phyloP scores from a whole-genome alignment of 352 stramenopile species.

The Phytophthora chlamydospora region DNA sequence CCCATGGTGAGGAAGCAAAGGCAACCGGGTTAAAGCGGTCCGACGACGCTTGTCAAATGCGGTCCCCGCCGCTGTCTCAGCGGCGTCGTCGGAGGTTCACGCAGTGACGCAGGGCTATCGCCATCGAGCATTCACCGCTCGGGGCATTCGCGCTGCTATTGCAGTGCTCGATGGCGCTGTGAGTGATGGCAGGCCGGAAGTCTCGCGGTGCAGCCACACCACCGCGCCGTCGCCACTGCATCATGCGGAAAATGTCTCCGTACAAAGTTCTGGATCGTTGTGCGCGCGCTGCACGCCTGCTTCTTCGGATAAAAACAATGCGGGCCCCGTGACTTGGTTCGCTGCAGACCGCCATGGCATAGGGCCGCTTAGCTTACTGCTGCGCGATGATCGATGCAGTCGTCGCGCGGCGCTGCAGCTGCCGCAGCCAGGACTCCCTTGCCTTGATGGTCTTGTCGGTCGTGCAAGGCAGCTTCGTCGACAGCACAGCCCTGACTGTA shows the following conservation, averaged over 20 bases:
- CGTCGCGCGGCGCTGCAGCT: slow-evolving; percentile 8
- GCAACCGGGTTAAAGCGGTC: slow-evolving; percentile 19
- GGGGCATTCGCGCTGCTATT: slow-evolving; percentile 1
- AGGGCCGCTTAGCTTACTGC: slow-evolving; percentile 6
- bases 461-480: background rate
- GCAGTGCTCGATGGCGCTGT: background rate
- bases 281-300: slow-evolving; percentile 2
- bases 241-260: background rate
- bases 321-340: background rate
- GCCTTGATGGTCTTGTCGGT: background rate
- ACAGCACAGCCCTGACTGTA: slow-evolving; percentile 4
- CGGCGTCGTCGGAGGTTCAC: background rate
- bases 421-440: background rate
- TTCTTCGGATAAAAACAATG: slow-evolving; percentile 15
- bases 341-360: background rate
- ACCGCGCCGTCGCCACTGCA: no score
- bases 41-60: slow-evolving; percentile 30
- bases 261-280: slow-evolving; percentile 6
- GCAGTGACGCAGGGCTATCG: no score
- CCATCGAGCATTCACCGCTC: slow-evolving; percentile 4
- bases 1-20: slow-evolving; percentile 30
- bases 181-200: background rate
- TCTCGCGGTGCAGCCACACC: no score
- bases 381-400: slow-evolving; percentile 5
- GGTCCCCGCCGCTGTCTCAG: slow-evolving; percentile 11